Base-by-base conservation (phyloP, 805 yeast species). In the Candida oleophila region DNA sequence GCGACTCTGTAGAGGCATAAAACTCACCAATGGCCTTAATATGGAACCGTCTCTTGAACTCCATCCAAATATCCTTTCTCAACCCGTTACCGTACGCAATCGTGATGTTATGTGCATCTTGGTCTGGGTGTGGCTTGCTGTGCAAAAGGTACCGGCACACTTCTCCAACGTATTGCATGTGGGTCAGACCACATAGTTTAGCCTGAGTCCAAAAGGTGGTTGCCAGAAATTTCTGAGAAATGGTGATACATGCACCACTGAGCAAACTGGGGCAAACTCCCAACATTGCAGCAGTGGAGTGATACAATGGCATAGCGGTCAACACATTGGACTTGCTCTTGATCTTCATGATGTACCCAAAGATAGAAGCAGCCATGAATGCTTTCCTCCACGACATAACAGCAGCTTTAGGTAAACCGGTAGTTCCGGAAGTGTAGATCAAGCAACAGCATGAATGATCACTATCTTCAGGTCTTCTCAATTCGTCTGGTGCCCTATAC, bases 221-320 rank as follows among this genome's bases (percentile, higher is more conserved):
- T 4, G 92, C 83, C 1, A 96, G 87, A 63, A 92, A 91, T 63
- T 87, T 88, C 52, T 83, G 83, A 22, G 92, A 83, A 20, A 92
- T 64, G 0, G 94, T 87, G 41, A 86, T 80, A 52, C 90, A 80
- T 0, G 86, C 94, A 42, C 96, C 96, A 38, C 68, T 70, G 3
- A 65, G 59, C 41, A 81, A 64, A 0, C 84, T 73, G 1, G 96
- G 90, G 58, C 91, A 74, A 4, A 85, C 81, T 11, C 97, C 97
- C 45, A 91, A 68, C 65, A 89, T 77, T 0, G 96, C 87, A 3
- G 97, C 97, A 0, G 97, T 91, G 1, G 96, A 89, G 64, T 91
- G 98, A 61, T 92, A 91, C 49, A 92, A 71, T 1, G 98, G 98
- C 98, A 91, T 91, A 1, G 96, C 88, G 0, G 96, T 88, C 68